Evolutionary conservation across 345 rosid genomes (phyloP).

Genomic region (Salix arbutifolia): DNA sequence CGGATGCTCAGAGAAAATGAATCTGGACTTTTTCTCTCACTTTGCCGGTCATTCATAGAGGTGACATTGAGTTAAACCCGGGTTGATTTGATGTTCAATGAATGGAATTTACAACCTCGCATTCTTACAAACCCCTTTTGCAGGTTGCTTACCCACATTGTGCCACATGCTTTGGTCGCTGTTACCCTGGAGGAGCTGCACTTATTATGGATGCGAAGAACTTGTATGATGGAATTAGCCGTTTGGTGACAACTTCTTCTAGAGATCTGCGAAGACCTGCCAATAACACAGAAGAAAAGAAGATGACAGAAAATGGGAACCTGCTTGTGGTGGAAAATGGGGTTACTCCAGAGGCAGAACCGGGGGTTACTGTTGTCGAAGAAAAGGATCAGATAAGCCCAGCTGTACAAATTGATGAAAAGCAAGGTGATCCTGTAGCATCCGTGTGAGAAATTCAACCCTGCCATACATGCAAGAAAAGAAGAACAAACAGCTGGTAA

Average conservation of each 20-base stretch:
- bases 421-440: constrained; percentile 13
- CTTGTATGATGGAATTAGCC: constrained; percentile 54
- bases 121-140: constrained; percentile 10
- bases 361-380: constrained; percentile 17
- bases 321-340: constrained; percentile 41
- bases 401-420: constrained; percentile 24
- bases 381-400: constrained; percentile 24
- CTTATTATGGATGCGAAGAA: constrained; percentile 73
- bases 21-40: constrained; percentile 76
- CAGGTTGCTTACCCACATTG: constrained; percentile 86
- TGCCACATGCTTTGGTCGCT: constrained; percentile 85
- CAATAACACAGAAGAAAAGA: constrained; percentile 32
- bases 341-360: constrained; percentile 36
- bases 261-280: constrained; percentile 52
- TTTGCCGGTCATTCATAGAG: constrained; percentile 88
- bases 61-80: constrained; percentile 22
- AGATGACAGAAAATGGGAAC: constrained; percentile 42
- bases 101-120: background rate
- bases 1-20: constrained; percentile 89
- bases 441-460: background rate
- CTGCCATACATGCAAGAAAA: background rate
- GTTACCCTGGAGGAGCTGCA: constrained; percentile 78
- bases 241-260: constrained; percentile 50
- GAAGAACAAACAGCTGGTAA: background rate
- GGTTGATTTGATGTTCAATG: background rate